These are phyloP conservation scores for Arabidopsis lyrata DNA, from an alignment of 441 rosid genomes.

Conservation along the genomic window DNA sequence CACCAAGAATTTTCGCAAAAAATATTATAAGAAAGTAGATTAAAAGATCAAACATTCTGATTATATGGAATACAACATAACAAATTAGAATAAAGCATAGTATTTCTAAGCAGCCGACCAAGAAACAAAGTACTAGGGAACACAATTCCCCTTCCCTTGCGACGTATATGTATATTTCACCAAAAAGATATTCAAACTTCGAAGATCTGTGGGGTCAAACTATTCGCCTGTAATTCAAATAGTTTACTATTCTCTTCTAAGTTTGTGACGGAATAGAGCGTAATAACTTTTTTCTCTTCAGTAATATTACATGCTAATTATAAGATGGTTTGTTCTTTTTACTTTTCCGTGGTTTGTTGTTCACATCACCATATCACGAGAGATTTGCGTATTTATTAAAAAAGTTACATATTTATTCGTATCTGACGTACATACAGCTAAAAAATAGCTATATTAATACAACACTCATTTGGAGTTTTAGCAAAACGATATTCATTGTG, in stretches of 20 bases:
- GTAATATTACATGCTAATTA: background rate
- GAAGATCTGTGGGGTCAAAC: conserved; percentile 32
- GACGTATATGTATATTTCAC: conserved; percentile 17
- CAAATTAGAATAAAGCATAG: background rate
- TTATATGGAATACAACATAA: background rate
- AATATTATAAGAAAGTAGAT: background rate
- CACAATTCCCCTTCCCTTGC: background rate
- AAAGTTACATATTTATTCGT: background rate
- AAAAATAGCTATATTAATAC: too few species aligned
- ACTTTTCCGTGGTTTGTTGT: conserved; percentile 57
- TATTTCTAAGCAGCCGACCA: conserved; percentile 30
- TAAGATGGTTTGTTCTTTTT: conserved; percentile 51
- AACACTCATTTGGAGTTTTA: too few species aligned
- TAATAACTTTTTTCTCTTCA: background rate
- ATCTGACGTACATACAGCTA: background rate
- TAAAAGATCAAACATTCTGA: background rate
- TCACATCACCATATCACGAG: conserved; percentile 21
- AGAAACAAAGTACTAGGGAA: conserved; percentile 24
- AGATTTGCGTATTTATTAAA: background rate
- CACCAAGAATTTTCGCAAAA: background rate
- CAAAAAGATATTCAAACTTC: conserved; percentile 15
- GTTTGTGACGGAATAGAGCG: background rate
- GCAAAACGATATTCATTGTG: background rate
- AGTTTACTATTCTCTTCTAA: conserved; percentile 37
- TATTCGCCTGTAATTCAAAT: conserved; percentile 31